Evolutionary conservation across 805 yeast genomes (phyloP), one percentile per base, ranked within the genome.

Genomic region (Saccharomycopsis schoenii): DNA sequence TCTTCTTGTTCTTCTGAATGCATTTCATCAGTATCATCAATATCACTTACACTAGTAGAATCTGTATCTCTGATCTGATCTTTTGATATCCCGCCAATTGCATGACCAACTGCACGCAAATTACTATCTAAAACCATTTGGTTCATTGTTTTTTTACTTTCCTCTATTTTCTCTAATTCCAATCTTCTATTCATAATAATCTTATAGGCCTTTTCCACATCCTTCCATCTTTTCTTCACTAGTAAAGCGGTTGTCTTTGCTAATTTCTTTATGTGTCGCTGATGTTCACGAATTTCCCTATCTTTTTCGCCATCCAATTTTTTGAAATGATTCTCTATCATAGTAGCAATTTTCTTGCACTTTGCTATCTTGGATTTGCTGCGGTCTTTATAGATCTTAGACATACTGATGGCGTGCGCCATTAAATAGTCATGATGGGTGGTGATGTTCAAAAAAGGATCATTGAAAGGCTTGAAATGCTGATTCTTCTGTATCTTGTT

Each of bases 301-400:
- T 93, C 98, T 65, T 88, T 89, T 54, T 96, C 96, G 61, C 96
- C 97, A 0, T 86, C 84, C 57, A 88, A 80, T 70, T 92, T 85
- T 66, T 87, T 88, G 76, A 90, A 93, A 74, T 94, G 92, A 56
- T 79, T 83, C 64, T 93, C 97, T 21, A 94, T 76, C 88, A 90
- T 88, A 55, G 78, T 84, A 0, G 97, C 86, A 5, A 91, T 80
- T 65, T 83, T 88, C 67, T 83, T 82, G 1, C 89, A 83, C 65
- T 84, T 79, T n/a, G 85, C 80, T 15, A 83, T 80, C 64, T 86
- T 88, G 29, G 81, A 80, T 61, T 77, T 82, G 60, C 88, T 78
- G 61, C 81, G 78, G 63, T 86, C 92, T 58, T 80, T 82, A 63
- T 90, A 83, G 11, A 89, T 72, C 65, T 83, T 85, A 4, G 96